These are phyloP conservation scores for Zopfia rhizophila DNA, from an alignment of 2,329 filamentous ascomycete species.

Conservation along the genomic window DNA sequence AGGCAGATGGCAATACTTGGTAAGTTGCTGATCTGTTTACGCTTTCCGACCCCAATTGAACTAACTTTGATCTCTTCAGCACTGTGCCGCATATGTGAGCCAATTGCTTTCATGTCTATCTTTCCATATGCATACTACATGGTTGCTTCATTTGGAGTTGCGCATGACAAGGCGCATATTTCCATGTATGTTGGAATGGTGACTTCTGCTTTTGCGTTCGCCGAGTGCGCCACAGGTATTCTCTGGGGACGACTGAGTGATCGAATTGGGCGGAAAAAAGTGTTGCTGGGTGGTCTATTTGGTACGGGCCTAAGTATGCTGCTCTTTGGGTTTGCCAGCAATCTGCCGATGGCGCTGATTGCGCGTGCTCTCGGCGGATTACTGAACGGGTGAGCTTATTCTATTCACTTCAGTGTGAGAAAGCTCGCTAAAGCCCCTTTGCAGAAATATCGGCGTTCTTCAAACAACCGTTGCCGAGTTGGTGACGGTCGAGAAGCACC, in stretches of 20 bases:
- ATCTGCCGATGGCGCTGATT: conserved; percentile 81
- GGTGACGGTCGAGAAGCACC: conserved; percentile 91
- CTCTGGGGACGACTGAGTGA: conserved; percentile 96
- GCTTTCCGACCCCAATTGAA: not conserved
- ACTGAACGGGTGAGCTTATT: conserved; percentile 80
- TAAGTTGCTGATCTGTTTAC: conserved; percentile 42
- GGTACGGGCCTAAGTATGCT: conserved; percentile 94
- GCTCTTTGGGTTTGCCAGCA: conserved; percentile 89
- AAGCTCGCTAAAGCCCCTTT: conserved; percentile 43
- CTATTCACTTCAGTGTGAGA: conserved; percentile 32
- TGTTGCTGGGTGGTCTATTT: conserved; percentile 86
- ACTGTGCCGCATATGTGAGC: conserved; percentile 94
- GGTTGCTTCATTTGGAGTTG: conserved; percentile 90
- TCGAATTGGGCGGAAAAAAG: conserved; percentile 89
- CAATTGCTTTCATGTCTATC: conserved; percentile 99
- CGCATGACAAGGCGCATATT: conserved; percentile 80
- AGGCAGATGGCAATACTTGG: conserved; percentile 67
- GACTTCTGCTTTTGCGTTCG: conserved; percentile 94
- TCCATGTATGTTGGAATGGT: conserved; percentile 95
- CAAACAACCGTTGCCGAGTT: conserved; percentile 96
- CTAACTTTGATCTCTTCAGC: conserved; percentile 61
- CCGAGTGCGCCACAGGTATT: conserved; percentile 91
- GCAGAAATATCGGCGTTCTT: conserved; percentile 89
- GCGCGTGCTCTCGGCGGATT: conserved; percentile 90
- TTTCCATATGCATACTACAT: conserved; percentile 99